These are phyloP conservation scores for Margaritispora aquatica DNA, from an alignment of 495 filamentous ascomycete genomes.

Conservation along the genomic window DNA sequence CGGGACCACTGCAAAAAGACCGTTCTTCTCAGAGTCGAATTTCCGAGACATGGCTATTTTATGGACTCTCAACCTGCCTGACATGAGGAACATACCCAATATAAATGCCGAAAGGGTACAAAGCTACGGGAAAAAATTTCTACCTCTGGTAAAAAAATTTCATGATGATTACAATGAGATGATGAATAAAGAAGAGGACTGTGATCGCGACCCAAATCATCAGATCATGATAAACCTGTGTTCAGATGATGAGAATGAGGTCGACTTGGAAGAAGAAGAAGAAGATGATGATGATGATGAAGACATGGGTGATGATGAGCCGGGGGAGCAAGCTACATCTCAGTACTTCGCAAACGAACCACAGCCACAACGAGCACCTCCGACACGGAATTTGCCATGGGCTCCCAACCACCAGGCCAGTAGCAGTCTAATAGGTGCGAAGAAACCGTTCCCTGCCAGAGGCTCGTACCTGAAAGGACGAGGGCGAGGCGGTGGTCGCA, in stretches of 20 bases:
- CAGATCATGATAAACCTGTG: constrained; percentile 63
- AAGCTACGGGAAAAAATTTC: constrained; percentile 60
- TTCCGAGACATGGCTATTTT: constrained; percentile 79
- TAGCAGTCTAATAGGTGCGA: not conserved
- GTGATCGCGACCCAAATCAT: constrained; percentile 42
- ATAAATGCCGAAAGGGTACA: constrained; percentile 66
- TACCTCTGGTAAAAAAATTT: constrained; percentile 54
- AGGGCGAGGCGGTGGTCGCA: not conserved
- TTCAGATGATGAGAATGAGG: constrained; percentile 57
- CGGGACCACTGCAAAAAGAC: constrained; percentile 52
- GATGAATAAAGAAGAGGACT: constrained; percentile 22
- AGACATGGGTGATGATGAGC: constrained; percentile 5
- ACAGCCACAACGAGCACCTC: not conserved
- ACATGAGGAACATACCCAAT: constrained; percentile 61
- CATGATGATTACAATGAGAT: constrained; percentile 54
- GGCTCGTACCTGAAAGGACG: not conserved
- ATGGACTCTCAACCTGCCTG: constrained; percentile 52
- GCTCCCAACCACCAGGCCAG: not conserved
- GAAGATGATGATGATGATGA: constrained; percentile 41
- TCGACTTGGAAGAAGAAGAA: constrained; percentile 47
- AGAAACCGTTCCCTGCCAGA: not conserved
- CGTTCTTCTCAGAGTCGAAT: constrained; percentile 69
- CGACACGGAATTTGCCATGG: not conserved
- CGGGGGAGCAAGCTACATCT: constrained; percentile 3
- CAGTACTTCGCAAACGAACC: constrained; percentile 7